phyloP scores from a whole-genome alignment of 2,329 filamentous ascomycete genomes.

The Pseudogymnoascus sp. region DNA sequence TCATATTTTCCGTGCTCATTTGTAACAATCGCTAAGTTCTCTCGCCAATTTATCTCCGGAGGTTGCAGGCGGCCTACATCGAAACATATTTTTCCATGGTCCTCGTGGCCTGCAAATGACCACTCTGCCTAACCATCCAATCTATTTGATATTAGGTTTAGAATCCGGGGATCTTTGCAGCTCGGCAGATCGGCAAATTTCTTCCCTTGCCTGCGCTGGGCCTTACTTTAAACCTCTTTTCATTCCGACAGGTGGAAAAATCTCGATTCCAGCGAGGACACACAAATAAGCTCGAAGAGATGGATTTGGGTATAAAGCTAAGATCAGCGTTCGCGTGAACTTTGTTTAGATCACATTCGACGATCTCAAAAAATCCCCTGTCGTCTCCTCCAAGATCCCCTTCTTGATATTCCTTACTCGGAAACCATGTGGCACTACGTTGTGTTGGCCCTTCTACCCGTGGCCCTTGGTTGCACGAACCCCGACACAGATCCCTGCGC shows the following conservation, averaged over 20 bases:
- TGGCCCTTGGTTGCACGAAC: background rate
- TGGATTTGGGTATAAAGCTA: background rate
- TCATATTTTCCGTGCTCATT: background rate
- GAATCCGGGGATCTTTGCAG: background rate
- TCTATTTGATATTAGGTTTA: background rate
- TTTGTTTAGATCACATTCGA: background rate
- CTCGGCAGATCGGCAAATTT: background rate
- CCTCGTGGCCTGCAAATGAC: background rate
- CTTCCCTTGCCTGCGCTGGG: background rate
- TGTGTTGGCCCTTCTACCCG: background rate
- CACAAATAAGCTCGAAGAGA: background rate
- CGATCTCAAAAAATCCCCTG: background rate
- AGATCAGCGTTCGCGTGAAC: constrained; percentile 4
- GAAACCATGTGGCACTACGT: background rate
- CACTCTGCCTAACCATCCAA: background rate
- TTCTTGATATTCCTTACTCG: background rate
- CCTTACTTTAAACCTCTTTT: background rate
- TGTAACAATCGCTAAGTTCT: background rate
- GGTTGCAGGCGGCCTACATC: background rate
- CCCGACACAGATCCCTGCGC: background rate
- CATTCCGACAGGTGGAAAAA: constrained; percentile 4
- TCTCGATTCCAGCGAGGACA: background rate
- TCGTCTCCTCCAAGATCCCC: background rate
- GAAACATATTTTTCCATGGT: background rate
- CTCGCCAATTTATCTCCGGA: background rate